phyloP scores from a whole-genome alignment of 163 green algal species.

The Smithsoniella earleae region DNA sequence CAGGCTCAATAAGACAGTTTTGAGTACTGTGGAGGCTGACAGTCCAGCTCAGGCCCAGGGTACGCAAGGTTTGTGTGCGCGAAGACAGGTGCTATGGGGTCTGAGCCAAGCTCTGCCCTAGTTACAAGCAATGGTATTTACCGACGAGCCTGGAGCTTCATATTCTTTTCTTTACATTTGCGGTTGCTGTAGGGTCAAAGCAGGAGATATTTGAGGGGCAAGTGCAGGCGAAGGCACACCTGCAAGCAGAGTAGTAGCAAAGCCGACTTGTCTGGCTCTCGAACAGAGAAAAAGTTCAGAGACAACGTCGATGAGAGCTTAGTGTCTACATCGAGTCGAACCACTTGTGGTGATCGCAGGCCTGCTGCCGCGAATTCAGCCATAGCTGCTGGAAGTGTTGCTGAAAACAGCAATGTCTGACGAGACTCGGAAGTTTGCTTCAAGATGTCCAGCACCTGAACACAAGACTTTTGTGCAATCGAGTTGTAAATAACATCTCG shows the following conservation, averaged over 20 bases:
- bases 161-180: too few relatives aligned
- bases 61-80: too few relatives aligned
- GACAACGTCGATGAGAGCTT: constrained; percentile 76
- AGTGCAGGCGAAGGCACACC: too few relatives aligned
- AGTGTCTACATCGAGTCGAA: constrained; percentile 86
- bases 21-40: too few relatives aligned
- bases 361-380: constrained; percentile 90
- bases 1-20: too few relatives aligned
- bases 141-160: too few relatives aligned
- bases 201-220: too few relatives aligned
- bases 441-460: constrained; percentile 61
- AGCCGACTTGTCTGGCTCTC: constrained; percentile 67
- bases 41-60: too few relatives aligned
- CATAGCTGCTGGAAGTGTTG: constrained; percentile 79
- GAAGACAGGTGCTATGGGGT: too few relatives aligned
- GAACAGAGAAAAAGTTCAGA: constrained; percentile 77
- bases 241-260: constrained; percentile 78
- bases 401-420: constrained; percentile 91
- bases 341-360: constrained; percentile 73
- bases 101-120: too few relatives aligned
- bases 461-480: background rate
- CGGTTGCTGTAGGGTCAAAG: too few relatives aligned
- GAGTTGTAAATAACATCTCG: background rate
- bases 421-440: constrained; percentile 49
- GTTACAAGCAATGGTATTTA: too few relatives aligned